These are phyloP conservation scores for Lineolata rhizophorae DNA, from an alignment of 495 filamentous ascomycete species.

Conservation along the genomic window DNA sequence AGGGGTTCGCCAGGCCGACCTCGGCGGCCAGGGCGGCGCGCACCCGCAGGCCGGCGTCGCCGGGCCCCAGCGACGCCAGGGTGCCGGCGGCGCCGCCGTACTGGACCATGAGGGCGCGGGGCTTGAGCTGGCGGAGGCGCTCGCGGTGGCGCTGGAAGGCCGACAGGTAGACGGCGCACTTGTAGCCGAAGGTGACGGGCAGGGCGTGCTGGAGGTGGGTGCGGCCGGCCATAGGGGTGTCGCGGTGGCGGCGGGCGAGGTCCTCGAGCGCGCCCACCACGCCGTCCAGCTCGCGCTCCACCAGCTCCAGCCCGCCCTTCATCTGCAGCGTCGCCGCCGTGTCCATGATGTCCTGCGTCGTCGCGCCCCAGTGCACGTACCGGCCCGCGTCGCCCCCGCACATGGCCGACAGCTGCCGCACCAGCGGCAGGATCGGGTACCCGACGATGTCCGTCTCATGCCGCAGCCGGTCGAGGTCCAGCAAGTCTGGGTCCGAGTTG, in stretches of 20 bases:
- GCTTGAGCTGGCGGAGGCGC: slow-evolving; percentile 19
- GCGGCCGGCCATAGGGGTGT: slow-evolving; percentile 29
- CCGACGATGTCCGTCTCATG: slow-evolving; percentile 29
- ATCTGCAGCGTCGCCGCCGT: slow-evolving; percentile 27
- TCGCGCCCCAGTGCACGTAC: slow-evolving; percentile 33
- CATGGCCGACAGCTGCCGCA: slow-evolving; percentile 22
- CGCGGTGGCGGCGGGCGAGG: slow-evolving; percentile 20
- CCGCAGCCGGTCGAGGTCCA: slow-evolving; percentile 22
- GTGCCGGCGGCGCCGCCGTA: slow-evolving; percentile 29
- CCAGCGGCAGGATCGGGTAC: slow-evolving; percentile 29
- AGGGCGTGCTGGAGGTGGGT: slow-evolving; percentile 30
- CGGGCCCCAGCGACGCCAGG: slow-evolving; percentile 20
- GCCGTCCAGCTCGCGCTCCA: slow-evolving; percentile 18
- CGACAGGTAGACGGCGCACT: slow-evolving; percentile 24
- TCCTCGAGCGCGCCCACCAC: slow-evolving; percentile 18
- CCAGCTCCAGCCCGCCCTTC: slow-evolving; percentile 22
- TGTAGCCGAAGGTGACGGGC: slow-evolving; percentile 28
- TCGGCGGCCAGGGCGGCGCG: slow-evolving; percentile 18
- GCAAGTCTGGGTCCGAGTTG: slow-evolving; percentile 11
- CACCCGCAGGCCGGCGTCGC: slow-evolving; percentile 21
- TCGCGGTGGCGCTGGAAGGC: slow-evolving; percentile 23
- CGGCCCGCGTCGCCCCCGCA: slow-evolving; percentile 22
- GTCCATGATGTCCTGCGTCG: slow-evolving; percentile 35
- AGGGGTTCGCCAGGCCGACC: slow-evolving; percentile 17
- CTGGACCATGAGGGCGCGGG: slow-evolving; percentile 21